Base-by-base conservation (phyloP, 2,329 filamentous ascomycete genomes). In the Diaporthe ampelina region DNA sequence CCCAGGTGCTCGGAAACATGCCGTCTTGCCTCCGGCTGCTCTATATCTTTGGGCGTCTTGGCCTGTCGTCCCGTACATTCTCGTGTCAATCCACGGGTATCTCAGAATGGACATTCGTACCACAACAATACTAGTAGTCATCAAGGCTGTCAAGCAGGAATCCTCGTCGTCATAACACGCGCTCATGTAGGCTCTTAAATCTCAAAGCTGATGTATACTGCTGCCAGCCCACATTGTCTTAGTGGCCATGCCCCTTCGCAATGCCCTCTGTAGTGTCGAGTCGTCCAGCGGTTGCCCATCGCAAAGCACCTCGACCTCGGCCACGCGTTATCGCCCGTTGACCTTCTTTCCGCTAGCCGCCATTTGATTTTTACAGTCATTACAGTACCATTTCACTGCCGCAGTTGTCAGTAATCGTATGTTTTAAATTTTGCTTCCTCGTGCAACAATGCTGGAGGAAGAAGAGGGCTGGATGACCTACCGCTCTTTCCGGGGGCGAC, bases 321-420 rank as follows among this genome's bases (percentile, higher is more conserved):
- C 48, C 32, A 52, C 48, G 29, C 26, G 56, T 81, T 82, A 89
- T 78, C 87, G 85, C 57, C 85, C 85, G 75, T 84, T 86, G 17
- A 84, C 78, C 78, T 89, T 89, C 79, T 89, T 91, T 63, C 88
- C 87, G 72, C 85, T 85, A 72, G 87, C 85, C 79, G 89, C 89
- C 78, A 93, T 85, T 61, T 88, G 88, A 77, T 92, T 91, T 80
- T 94, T 94, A 83, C 93, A 95, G 79, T 94, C 93, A 76, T 94
- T 92, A 81, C 93, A 95, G 79, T 93, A 95, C 93, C 93, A 95
- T 90, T 94, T 94, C 70, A 92, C 92, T 94, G 79, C 72, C 63
- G n/a, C 54, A 10, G 7, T 24, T 21, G 79, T 85, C 81, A 82
- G 83, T 76, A 21, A 40, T 40, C 3, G 4, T 21, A 11, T 54